phyloP scores from a whole-genome alignment of 176 grass and related monocot genomes.

The Alopecurus myosuroides region DNA sequence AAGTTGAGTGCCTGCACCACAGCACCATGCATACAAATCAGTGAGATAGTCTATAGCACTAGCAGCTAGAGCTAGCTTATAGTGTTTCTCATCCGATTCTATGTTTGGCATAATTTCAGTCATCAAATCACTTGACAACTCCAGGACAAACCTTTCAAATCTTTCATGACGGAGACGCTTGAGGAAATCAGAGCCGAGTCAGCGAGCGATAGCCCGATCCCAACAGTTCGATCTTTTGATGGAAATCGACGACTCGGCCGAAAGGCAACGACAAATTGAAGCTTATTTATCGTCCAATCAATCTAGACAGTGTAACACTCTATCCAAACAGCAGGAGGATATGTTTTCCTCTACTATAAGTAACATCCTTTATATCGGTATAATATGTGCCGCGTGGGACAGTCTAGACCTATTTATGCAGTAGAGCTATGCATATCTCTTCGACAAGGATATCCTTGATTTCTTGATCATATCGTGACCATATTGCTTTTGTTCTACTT shows the following conservation, averaged over 20 bases:
- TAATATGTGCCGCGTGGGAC: not conserved
- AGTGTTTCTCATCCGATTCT: not conserved
- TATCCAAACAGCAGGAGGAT: not conserved
- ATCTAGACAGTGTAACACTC: not conserved
- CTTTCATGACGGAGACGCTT: not conserved
- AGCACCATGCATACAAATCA: not conserved
- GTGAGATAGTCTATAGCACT: not conserved
- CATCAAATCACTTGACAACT: not conserved
- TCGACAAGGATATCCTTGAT: not conserved
- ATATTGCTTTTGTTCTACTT: not conserved
- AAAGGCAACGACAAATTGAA: not conserved
- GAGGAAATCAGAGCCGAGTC: not conserved
- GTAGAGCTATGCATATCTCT: not conserved
- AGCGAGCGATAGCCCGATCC: not conserved
- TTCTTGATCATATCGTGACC: not conserved
- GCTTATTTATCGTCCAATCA: slow-evolving; percentile 14
- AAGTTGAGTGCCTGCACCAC: not conserved
- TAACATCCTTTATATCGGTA: not conserved
- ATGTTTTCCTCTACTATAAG: not conserved
- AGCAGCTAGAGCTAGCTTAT: not conserved
- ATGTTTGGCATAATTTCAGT: not conserved
- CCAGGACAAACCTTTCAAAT: not conserved
- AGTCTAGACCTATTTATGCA: not conserved
- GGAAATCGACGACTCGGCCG: not conserved
- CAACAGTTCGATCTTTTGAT: not conserved